These are phyloP conservation scores for Pleurotus pulmonarius DNA, from an alignment of 768 basidiomycete species.

Conservation along the genomic window DNA sequence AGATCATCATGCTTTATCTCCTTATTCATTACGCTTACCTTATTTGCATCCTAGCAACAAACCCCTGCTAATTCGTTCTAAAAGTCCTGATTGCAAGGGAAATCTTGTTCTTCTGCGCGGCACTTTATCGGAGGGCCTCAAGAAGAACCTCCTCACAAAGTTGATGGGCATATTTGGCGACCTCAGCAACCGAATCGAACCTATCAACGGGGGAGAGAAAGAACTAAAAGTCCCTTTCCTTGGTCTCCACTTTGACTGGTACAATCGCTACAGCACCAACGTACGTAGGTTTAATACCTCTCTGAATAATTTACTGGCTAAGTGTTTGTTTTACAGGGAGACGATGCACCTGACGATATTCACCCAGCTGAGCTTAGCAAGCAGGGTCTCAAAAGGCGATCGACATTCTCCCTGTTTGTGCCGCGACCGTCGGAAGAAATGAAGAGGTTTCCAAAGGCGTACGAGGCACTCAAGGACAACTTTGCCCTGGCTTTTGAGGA, in stretches of 20 bases:
- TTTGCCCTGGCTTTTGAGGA: slow-evolving; percentile 35
- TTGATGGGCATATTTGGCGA: no score
- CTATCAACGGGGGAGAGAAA: no score
- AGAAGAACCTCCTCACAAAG: no score
- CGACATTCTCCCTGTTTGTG: background rate
- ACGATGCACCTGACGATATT: background rate
- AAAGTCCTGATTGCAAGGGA: no score
- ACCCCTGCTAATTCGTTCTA: no score
- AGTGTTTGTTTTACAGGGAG: background rate
- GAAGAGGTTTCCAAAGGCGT: background rate
- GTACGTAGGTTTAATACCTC: slow-evolving; percentile 1
- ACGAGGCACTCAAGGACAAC: slow-evolving; percentile 9
- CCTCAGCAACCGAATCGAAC: no score
- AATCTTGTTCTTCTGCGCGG: no score
- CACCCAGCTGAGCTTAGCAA: background rate
- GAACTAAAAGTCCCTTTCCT: background rate
- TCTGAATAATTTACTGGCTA: background rate
- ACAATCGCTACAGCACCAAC: background rate
- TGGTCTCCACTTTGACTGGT: slow-evolving; percentile 5
- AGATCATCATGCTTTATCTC: no score
- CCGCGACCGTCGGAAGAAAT: background rate
- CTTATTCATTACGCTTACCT: no score
- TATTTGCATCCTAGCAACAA: no score
- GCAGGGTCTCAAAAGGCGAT: background rate
- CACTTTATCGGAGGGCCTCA: no score